These are phyloP conservation scores for Haematococcus lacustris DNA, from an alignment of 139 green algal species.

Conservation along the genomic window DNA sequence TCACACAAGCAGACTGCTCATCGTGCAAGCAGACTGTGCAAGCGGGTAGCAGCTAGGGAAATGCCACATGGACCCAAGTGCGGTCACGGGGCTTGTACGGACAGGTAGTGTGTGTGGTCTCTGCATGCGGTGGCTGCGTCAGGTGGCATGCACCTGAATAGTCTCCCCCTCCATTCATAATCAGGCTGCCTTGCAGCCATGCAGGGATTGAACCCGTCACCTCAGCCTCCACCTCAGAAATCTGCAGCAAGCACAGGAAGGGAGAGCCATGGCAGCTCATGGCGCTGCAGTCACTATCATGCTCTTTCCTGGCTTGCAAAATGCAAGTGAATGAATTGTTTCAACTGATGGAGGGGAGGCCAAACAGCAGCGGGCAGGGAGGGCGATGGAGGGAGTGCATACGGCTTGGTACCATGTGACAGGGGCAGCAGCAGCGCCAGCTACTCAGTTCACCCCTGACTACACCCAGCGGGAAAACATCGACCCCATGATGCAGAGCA, in stretches of 20 bases:
- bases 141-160: conserved; percentile 23
- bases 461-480: too few species aligned
- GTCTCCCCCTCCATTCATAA: conserved; percentile 52
- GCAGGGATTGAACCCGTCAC: conserved; percentile 34
- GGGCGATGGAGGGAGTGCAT: too few species aligned
- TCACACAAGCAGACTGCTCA: neutral
- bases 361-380: too few species aligned
- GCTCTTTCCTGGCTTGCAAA: too few species aligned
- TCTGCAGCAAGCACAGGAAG: neutral
- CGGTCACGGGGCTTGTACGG: neutral
- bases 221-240: conserved; percentile 2
- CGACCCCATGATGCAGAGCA: too few species aligned
- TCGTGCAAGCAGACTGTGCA: neutral
- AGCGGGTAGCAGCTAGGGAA: neutral
- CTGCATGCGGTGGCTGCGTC: neutral
- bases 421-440: too few species aligned
- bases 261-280: too few species aligned
- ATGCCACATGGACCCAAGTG: neutral
- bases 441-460: too few species aligned
- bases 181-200: conserved; percentile 46
- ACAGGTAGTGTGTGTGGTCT: neutral
- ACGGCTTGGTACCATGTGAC: too few species aligned
- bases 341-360: too few species aligned
- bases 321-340: too few species aligned
- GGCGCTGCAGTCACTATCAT: too few species aligned